Conservation (phyloP, 257 asterid genomes). For the Craterostigma plantagineum region DNA sequence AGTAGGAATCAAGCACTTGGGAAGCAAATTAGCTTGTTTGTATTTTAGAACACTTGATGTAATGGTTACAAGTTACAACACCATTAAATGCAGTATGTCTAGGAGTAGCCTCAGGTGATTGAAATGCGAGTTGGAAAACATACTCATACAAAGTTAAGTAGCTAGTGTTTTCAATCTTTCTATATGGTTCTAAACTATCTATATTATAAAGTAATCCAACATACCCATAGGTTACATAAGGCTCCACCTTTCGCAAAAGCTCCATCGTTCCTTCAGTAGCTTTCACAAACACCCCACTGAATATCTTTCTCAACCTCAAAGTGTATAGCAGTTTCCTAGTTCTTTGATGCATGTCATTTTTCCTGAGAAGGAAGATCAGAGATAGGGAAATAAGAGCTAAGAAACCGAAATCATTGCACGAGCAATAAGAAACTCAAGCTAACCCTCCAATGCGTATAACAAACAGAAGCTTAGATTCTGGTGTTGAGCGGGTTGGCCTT, state of each 20-base stretch:
- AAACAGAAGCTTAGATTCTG: slow-evolving; percentile 50
- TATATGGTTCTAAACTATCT: too few relatives aligned
- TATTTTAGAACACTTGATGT: too few relatives aligned
- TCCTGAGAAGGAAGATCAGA: slow-evolving; percentile 24
- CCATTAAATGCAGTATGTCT: too few relatives aligned
- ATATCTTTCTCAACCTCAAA: slow-evolving; percentile 49
- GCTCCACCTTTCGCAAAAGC: slow-evolving; percentile 65
- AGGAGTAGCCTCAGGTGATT: too few relatives aligned
- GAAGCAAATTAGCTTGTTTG: background rate
- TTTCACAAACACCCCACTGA: slow-evolving; percentile 69
- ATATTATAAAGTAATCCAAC: slow-evolving; percentile 2
- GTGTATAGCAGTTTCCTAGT: slow-evolving; percentile 52
- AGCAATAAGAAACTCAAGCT: slow-evolving; percentile 8
- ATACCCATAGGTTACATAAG: slow-evolving; percentile 86
- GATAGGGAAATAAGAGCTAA: background rate
- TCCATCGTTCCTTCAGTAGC: slow-evolving; percentile 41
- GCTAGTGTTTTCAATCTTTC: too few relatives aligned
- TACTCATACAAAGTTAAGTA: too few relatives aligned
- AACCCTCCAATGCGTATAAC: slow-evolving; percentile 82
- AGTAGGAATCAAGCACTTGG: background rate
- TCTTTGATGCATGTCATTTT: slow-evolving; percentile 65
- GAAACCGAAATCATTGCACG: background rate
- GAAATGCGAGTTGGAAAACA: too few relatives aligned
- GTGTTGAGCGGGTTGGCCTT: slow-evolving; percentile 14
- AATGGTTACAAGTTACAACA: too few relatives aligned